Evolutionary conservation across 2,329 filamentous ascomycete genomes (phyloP).

Genomic region (Colletotrichum zoysiae): DNA sequence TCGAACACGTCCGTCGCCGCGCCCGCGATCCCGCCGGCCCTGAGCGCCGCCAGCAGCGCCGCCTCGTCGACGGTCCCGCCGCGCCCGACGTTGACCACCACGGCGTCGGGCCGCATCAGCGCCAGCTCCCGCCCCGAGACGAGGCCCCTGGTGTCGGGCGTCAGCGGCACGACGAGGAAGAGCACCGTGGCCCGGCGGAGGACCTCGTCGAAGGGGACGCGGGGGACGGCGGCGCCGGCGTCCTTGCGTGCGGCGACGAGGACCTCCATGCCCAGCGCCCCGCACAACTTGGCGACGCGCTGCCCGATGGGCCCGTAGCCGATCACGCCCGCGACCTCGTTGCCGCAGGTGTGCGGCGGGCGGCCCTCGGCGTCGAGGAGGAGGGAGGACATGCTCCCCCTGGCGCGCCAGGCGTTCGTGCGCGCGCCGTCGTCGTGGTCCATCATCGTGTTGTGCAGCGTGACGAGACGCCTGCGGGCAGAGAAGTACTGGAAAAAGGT

Average conservation of each 20-base stretch:
- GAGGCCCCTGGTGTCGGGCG: constrained; percentile 43
- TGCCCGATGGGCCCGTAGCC: constrained; percentile 47
- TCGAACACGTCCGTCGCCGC: constrained; percentile 53
- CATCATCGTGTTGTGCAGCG: constrained; percentile 43
- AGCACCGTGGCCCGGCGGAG: constrained; percentile 45
- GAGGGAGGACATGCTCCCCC: constrained; percentile 40
- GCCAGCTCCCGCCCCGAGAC: constrained; percentile 42
- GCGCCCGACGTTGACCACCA: constrained; percentile 48
- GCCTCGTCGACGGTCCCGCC: constrained; percentile 53
- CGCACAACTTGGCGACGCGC: constrained; percentile 44
- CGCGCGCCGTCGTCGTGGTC: constrained; percentile 31
- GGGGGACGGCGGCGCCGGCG: neutral
- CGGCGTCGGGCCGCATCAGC: constrained; percentile 44
- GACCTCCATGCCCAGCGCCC: constrained; percentile 44
- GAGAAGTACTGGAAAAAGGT: constrained; percentile 43
- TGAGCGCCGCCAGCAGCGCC: constrained; percentile 49
- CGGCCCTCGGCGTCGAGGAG: constrained; percentile 42
- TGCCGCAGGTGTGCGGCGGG: constrained; percentile 46
- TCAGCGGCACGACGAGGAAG: constrained; percentile 46
- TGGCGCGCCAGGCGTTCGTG: constrained; percentile 41
- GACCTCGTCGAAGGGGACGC: constrained; percentile 43
- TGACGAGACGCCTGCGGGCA: constrained; percentile 43
- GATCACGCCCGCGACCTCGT: constrained; percentile 47
- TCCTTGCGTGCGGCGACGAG: constrained; percentile 45
- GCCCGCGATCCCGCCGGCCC: constrained; percentile 48